These are phyloP conservation scores for Stagonosporopsis tanaceti DNA, from an alignment of 2,329 filamentous ascomycete species.

Conservation along the genomic window DNA sequence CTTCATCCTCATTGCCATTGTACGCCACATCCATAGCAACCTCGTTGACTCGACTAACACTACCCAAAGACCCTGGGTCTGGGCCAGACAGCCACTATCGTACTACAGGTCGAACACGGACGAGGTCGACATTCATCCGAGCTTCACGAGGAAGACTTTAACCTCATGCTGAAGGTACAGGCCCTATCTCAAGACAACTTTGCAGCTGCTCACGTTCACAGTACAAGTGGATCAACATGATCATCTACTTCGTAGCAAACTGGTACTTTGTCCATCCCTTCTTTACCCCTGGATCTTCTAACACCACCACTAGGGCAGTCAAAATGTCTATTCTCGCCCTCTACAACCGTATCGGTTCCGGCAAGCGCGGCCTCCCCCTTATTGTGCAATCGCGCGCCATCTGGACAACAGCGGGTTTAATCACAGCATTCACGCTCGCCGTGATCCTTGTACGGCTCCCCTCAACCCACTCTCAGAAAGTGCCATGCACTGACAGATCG, in stretches of 20 bases:
- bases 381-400: conserved; percentile 33
- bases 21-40: conserved; percentile 10
- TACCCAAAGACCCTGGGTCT: conserved; percentile 28
- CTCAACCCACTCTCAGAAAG: not conserved
- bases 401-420: conserved; percentile 29
- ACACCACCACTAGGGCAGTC: conserved; percentile 29
- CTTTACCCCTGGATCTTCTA: not conserved
- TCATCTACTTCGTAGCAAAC: conserved; percentile 39
- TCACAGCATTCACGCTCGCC: conserved; percentile 32
- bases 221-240: conserved; percentile 40
- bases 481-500: not conserved
- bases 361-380: conserved; percentile 34
- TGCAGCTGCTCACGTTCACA: conserved; percentile 15
- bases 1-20: conserved; percentile 37
- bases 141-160: conserved; percentile 27
- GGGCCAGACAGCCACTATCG: conserved; percentile 36
- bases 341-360: conserved; percentile 38
- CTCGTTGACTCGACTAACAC: not conserved
- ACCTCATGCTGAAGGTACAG: conserved; percentile 35
- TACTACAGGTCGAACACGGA: conserved; percentile 38
- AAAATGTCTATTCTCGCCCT: conserved; percentile 43
- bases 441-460: conserved; percentile 31
- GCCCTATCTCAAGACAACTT: not conserved
- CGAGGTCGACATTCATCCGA: conserved; percentile 31
- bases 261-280: conserved; percentile 23